Base-by-base conservation (phyloP, 345 rosid genomes). In the Sapria himalayana region DNA sequence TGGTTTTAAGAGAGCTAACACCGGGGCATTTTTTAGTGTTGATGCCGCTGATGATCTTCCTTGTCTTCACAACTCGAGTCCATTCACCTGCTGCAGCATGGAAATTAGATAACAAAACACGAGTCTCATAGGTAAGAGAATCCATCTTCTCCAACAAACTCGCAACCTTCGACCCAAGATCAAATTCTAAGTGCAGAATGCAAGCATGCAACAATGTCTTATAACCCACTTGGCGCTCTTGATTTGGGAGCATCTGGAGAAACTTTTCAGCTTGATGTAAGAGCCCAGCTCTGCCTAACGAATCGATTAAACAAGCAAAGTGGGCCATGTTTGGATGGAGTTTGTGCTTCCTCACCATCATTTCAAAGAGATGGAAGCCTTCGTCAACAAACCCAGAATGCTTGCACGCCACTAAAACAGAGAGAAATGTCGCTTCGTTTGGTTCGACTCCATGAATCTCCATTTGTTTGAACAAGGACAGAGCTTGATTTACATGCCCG, bases 91-190 rank as follows among this genome's bases (percentile, higher is more conserved):
- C 47, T 35, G 48, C 18, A 48, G 58, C 62, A 38, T 33, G 29
- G 29, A 61, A 61, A 42, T 61, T 61, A 12, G 66, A 61, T 39
- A 61, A 4, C 45, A 56, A 25, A 33, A 43, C 22, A 42, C 24
- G 18, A 32, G 41, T 35, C 19, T 49, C 54, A 5, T 32, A 41
- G 41, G 38, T 37, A 19, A 37, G 29, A 45, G 32, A 15, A 17
- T 48, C 34, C 36, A 29, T 33, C 7, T 47, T 36, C 19, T 29
- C 29, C 19, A 48, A 22, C 34, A 47, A 17, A 33, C 43, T 38
- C 3, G 51, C 61, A 47, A 50, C 48, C 39, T 43, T 51, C 19
- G 42, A 15, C 17, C 58, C 58, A 21, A 51, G 20, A 18, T 38
- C 32, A 29, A 42, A 39, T 42, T 61, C 62, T 12, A 51, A 47